Evolutionary conservation across 2,329 filamentous ascomycete genomes (phyloP).

Genomic region (Trichophyton equinum): DNA sequence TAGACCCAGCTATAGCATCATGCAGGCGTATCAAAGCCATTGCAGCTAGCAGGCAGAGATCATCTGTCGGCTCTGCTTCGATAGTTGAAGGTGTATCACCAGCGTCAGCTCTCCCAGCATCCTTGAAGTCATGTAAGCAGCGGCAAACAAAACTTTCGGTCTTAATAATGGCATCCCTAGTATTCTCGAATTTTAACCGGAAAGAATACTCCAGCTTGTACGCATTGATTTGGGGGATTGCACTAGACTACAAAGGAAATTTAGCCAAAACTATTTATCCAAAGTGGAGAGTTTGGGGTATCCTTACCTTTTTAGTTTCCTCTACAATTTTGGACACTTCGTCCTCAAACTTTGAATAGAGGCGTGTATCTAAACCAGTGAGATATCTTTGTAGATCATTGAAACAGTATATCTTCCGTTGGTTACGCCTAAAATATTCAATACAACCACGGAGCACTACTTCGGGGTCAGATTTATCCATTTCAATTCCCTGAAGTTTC

Average conservation of each 20-base stretch:
- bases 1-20: slow-evolving; percentile 13
- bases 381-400: slow-evolving; percentile 31
- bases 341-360: slow-evolving; percentile 17
- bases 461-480: slow-evolving; percentile 8
- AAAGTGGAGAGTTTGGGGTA: neutral
- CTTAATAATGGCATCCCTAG: slow-evolving; percentile 17
- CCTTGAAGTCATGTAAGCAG: slow-evolving; percentile 27
- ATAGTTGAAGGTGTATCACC: slow-evolving; percentile 23
- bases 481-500: slow-evolving; percentile 6
- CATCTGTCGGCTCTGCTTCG: slow-evolving; percentile 34
- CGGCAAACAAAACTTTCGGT: slow-evolving; percentile 28
- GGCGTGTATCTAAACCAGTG: slow-evolving; percentile 19
- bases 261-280: neutral
- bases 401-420: slow-evolving; percentile 35
- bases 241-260: slow-evolving; percentile 4
- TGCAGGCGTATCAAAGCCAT: slow-evolving; percentile 29
- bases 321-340: slow-evolving; percentile 15
- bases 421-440: slow-evolving; percentile 30
- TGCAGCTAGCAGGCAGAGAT: slow-evolving; percentile 32
- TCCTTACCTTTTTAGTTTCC: neutral
- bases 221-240: slow-evolving; percentile 29
- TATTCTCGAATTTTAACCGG: slow-evolving; percentile 23
- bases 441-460: slow-evolving; percentile 29
- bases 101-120: slow-evolving; percentile 15
- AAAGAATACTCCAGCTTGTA: slow-evolving; percentile 35